A percentile compares a stretch with the other conserved stretches of the same genome.
phyloP scores from a whole-genome alignment of 73 alveolate species.

The Paramecium primaurelia region DNA sequence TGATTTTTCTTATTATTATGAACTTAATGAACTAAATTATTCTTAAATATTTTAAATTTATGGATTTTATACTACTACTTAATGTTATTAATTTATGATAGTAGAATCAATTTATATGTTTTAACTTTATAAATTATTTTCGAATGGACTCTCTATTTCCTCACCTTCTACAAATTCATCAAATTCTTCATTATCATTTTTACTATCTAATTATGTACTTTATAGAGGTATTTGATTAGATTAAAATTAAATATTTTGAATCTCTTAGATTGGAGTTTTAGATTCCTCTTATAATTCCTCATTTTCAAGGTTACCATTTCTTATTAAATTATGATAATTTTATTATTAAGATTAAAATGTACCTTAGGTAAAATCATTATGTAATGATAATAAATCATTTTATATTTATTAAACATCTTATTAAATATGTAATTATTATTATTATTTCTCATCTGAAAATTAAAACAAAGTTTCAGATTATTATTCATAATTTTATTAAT shows the following conservation, averaged over 20 bases:
- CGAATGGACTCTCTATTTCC: background rate
- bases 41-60: background rate
- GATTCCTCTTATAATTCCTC: background rate
- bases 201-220: background rate
- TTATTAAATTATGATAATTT: background rate
- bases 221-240: background rate
- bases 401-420: background rate
- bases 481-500: background rate
- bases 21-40: background rate
- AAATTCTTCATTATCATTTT: background rate
- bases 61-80: background rate
- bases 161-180: constrained; percentile 9
- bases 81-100: background rate
- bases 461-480: background rate
- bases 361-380: background rate
- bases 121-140: background rate
- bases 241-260: background rate
- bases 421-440: background rate
- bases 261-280: background rate
- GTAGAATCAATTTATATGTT: background rate
- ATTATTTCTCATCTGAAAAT: background rate
- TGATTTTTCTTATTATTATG: background rate
- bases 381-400: background rate
- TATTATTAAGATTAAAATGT: background rate
- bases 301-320: background rate